Percentiles rank a stretch among this genome's conserved stretches.
Conservation (phyloP, 2,329 filamentous ascomycete genomes). For the Metarhizium brunneum region DNA sequence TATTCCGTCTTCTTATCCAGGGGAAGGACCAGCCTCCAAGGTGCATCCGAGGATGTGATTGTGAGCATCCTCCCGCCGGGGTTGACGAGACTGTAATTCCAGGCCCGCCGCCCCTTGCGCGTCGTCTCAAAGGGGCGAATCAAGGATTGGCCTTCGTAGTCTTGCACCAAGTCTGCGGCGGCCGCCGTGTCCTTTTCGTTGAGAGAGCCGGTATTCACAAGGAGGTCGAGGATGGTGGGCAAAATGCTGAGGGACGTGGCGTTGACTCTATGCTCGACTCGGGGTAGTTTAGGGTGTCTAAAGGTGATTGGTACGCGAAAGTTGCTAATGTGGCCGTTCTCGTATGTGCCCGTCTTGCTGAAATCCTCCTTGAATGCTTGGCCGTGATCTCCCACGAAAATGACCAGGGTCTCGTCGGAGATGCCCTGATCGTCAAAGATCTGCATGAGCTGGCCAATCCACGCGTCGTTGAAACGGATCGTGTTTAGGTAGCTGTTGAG, state of each 20-base stretch:
- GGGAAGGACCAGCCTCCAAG: slow-evolving; percentile 20
- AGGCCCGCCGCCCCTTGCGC: slow-evolving; percentile 14
- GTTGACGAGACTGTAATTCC: slow-evolving; percentile 24
- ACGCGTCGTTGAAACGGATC: slow-evolving; percentile 20
- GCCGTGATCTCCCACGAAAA: slow-evolving; percentile 26
- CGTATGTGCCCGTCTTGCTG: slow-evolving; percentile 19
- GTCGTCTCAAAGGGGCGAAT: slow-evolving; percentile 17
- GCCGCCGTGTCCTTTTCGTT: slow-evolving; percentile 15
- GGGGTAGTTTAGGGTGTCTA: slow-evolving; percentile 22
- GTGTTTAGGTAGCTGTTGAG: slow-evolving; percentile 23
- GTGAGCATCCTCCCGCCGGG: slow-evolving; percentile 20
- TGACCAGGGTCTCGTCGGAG: slow-evolving; percentile 23
- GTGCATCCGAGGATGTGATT: slow-evolving; percentile 14
- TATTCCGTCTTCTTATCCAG: slow-evolving; percentile 19
- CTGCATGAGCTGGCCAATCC: slow-evolving; percentile 21
- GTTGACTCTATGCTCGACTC: slow-evolving; percentile 16
- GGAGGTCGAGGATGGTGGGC: slow-evolving; percentile 25
- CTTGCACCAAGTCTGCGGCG: slow-evolving; percentile 20
- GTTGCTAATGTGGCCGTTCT: slow-evolving; percentile 22
- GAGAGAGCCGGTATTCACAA: slow-evolving; percentile 22
- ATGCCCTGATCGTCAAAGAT: slow-evolving; percentile 21
- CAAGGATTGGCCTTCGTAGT: slow-evolving; percentile 26
- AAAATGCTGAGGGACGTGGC: slow-evolving; percentile 24
- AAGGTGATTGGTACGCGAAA: slow-evolving; percentile 23
- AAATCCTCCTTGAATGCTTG: slow-evolving; percentile 23